Conservation (phyloP, 1,284 basidiomycete genomes). For the Moesziomyces globuligerus region DNA sequence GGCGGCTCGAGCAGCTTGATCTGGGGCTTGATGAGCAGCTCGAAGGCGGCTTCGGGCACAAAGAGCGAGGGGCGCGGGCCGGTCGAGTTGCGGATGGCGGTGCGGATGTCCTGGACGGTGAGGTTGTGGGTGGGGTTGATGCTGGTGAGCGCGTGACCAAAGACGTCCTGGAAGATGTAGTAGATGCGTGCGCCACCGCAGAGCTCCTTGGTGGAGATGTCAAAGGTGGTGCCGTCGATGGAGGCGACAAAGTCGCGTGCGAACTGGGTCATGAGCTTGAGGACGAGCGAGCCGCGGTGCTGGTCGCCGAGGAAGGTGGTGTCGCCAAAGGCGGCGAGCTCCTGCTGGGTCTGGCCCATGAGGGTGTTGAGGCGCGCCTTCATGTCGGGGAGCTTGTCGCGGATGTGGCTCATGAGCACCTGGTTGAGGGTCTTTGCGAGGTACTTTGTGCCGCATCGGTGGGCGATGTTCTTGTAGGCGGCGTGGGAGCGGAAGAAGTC, state of each 20-base stretch:
- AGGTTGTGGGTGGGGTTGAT: conserved; percentile 92
- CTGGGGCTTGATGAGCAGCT: conserved; percentile 96
- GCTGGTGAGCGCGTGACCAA: conserved; percentile 87
- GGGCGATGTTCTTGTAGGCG: conserved; percentile 93
- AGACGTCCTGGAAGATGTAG: conserved; percentile 99
- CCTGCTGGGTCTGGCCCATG: conserved; percentile 99
- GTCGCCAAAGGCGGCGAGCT: conserved; percentile 95
- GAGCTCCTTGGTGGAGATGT: conserved; percentile 97
- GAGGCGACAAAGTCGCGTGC: conserved; percentile 96
- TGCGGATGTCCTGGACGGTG: conserved; percentile 93
- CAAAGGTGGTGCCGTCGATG: conserved; percentile 96
- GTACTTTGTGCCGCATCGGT: conserved; percentile 95
- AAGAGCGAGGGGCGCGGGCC: conserved; percentile 95
- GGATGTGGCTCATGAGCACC: conserved; percentile 96
- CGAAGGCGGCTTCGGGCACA: conserved; percentile 96
- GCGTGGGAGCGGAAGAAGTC: conserved; percentile 92
- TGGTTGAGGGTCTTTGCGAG: conserved; percentile 93
- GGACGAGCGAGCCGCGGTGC: conserved; percentile 74
- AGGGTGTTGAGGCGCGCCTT: conserved; percentile 97
- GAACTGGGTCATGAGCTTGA: conserved; percentile 97
- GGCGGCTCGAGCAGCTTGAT: conserved; percentile 96
- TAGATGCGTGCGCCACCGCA: conserved; percentile 98
- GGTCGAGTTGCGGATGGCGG: conserved; percentile 97
- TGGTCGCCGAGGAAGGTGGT: conserved; percentile 90
- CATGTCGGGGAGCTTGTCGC: conserved; percentile 99